Evolutionary conservation across 768 basidiomycete genomes (phyloP).

Genomic region (Kwoniella dejecticola): DNA sequence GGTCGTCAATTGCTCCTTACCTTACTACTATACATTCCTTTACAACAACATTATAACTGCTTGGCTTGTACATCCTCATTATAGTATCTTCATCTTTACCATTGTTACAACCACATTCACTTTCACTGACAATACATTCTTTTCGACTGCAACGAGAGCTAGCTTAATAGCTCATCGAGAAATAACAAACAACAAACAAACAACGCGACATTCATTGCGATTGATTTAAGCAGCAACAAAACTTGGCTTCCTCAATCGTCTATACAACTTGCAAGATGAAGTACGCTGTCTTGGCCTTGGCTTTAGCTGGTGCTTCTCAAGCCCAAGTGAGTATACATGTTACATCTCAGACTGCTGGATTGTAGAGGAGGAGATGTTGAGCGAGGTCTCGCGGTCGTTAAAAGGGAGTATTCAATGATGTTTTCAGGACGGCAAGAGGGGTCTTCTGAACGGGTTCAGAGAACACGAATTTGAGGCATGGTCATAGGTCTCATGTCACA

Average conservation of each 20-base stretch:
- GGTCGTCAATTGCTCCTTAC: background rate
- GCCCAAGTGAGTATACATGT: conserved; percentile 29
- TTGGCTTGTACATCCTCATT: background rate
- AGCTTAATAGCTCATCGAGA: background rate
- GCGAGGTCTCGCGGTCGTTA: too few relatives aligned
- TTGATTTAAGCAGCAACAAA: background rate
- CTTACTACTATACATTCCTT: background rate
- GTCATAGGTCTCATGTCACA: too few relatives aligned
- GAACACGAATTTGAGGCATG: too few relatives aligned
- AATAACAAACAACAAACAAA: background rate
- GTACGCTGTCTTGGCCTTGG: conserved; percentile 23
- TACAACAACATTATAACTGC: too few relatives aligned
- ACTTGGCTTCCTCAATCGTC: background rate
- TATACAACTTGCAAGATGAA: conserved; percentile 20
- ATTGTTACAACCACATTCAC: background rate
- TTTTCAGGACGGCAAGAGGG: too few relatives aligned
- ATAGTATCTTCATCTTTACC: background rate
- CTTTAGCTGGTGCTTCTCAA: conserved; percentile 22
- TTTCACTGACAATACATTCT: background rate
- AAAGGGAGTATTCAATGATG: too few relatives aligned
- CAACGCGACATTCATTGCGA: background rate
- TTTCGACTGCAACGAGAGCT: background rate
- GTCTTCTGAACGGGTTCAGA: too few relatives aligned
- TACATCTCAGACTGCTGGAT: background rate
- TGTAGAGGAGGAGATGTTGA: too few relatives aligned